Evolutionary conservation across 768 basidiomycete species (phyloP).

Genomic region (Tremella yokohamensis): DNA sequence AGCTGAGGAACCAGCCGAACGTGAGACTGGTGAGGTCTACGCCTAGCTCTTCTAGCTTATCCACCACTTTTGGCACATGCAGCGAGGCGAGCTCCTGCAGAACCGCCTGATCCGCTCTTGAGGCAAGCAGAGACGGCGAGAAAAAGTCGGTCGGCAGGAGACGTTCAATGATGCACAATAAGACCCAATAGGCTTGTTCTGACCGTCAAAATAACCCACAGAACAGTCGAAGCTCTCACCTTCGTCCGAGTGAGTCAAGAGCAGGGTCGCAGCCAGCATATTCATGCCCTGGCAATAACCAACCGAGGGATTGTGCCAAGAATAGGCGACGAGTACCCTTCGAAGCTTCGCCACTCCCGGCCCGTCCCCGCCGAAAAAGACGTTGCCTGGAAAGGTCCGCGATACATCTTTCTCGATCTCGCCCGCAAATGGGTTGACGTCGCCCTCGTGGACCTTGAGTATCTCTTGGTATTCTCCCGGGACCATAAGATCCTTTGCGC

Average conservation of each 20-base stretch:
- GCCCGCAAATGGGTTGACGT: slow-evolving; percentile 49
- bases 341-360: slow-evolving; percentile 88
- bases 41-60: slow-evolving; percentile 72
- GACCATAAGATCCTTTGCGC: slow-evolving; percentile 84
- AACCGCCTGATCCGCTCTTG: slow-evolving; percentile 88
- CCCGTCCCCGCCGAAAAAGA: slow-evolving; percentile 94
- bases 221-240: slow-evolving; percentile 22
- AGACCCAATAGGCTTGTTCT: slow-evolving; percentile 96
- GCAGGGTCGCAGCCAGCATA: slow-evolving; percentile 86
- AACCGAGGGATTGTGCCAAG: slow-evolving; percentile 87
- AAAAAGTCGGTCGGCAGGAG: slow-evolving; percentile 91
- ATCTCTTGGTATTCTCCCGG: slow-evolving; percentile 86
- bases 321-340: slow-evolving; percentile 84
- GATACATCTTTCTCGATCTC: slow-evolving; percentile 93
- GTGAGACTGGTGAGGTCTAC: slow-evolving; percentile 91
- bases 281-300: slow-evolving; percentile 73
- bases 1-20: slow-evolving; percentile 95
- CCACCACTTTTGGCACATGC: slow-evolving; percentile 66
- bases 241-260: slow-evolving; percentile 88
- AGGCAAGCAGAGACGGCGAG: slow-evolving; percentile 84
- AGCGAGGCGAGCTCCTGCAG: slow-evolving; percentile 82
- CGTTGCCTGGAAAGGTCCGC: slow-evolving; percentile 85
- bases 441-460: slow-evolving; percentile 55
- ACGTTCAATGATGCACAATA: slow-evolving; percentile 79
- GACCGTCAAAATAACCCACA: slow-evolving; percentile 7